Base-by-base conservation (phyloP, 23 red algal genomes). In the Chondrus crispus region DNA sequence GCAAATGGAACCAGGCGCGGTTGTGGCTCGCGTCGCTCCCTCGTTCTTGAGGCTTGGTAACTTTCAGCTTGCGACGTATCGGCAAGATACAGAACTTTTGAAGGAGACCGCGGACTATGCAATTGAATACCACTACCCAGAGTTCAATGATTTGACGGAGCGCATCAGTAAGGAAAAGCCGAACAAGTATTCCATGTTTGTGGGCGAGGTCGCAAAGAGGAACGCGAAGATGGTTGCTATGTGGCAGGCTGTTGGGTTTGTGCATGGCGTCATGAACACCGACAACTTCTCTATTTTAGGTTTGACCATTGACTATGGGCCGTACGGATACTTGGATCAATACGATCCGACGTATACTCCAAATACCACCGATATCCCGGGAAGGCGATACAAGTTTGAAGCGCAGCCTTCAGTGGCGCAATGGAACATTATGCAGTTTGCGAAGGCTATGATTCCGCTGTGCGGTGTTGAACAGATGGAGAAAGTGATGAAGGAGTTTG, bases 241-340 rank as follows among this genome's bases (percentile, higher is more conserved):
- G 58, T 99, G 97, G 97, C 97, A 99, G 33, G 91, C 82, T 47
- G 58, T 99, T 28, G 97, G 97, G 24, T 99, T 99, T 83, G 97
- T 99, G 0, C 97, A 99, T 55, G 97, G 97, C 14, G 97, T 99
- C 16, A 88, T 95, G 77, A 99, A 99, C 76, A 96, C 97, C 26
- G 97, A 99, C 53, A 99, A 99, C 48, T 75, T 92, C 30, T 93
- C 93, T 14, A 95, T 99, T 70, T 57, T 96, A 79, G 97, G 97
- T 13, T 44, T 99, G 20, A 99, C 97, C 13, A 95, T 99, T 41
- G 97, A 99, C 45, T 99, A 99, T 87, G 97, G 97, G 33, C 97
- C 97, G 48, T 99, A 93, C 80, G 97, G 97, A 12, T 99, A 94
- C 41, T 75, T 99, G 22, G 97, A 99, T 85, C 81, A 29, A 16